A percentile compares a stretch with the other conserved stretches of the same genome.
Conservation (phyloP, 306 rosid species). For the Crotalaria pallida region DNA sequence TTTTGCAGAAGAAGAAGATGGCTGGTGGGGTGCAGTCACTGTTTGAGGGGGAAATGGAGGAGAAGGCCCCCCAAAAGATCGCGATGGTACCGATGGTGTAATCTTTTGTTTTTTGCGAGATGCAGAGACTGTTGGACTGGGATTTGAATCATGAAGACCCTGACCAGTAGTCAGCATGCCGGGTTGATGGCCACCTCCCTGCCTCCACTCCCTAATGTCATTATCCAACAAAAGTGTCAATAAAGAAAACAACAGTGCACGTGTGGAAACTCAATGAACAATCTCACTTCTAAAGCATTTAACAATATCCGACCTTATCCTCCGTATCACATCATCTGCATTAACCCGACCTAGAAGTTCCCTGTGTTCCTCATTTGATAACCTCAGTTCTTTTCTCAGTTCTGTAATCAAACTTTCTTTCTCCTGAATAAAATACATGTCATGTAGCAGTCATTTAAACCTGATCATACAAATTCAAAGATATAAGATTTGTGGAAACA, state of each 20-base stretch:
- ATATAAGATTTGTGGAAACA: slow-evolving; percentile 34
- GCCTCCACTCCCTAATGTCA: slow-evolving; percentile 88
- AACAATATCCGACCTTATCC: slow-evolving; percentile 67
- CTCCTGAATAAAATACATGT: slow-evolving; percentile 76
- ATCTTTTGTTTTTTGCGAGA: slow-evolving; percentile 85
- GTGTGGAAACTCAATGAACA: slow-evolving; percentile 12
- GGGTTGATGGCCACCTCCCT: slow-evolving; percentile 70
- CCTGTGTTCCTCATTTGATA: slow-evolving; percentile 92
- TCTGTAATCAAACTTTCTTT: slow-evolving; percentile 89
- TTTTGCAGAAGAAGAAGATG: slow-evolving; percentile 75
- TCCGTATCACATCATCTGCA: slow-evolving; percentile 75
- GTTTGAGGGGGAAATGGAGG: slow-evolving; percentile 67
- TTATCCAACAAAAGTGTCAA: slow-evolving; percentile 28
- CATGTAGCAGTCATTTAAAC: slow-evolving; percentile 52
- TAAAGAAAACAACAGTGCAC: slow-evolving; percentile 24
- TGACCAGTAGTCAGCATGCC: slow-evolving; percentile 55
- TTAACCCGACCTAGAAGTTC: slow-evolving; percentile 91
- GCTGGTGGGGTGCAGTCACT: slow-evolving; percentile 65
- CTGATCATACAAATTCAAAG: slow-evolving; percentile 33
- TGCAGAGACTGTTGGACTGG: slow-evolving; percentile 86
- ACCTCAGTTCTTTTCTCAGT: slow-evolving; percentile 81
- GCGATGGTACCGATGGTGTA: slow-evolving; percentile 60
- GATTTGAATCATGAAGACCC: slow-evolving; percentile 69
- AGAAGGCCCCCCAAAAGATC: slow-evolving; percentile 77
- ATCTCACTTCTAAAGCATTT: slow-evolving; percentile 6